phyloP scores from a whole-genome alignment of 345 rosid species.

The Gossypium stocksii region DNA sequence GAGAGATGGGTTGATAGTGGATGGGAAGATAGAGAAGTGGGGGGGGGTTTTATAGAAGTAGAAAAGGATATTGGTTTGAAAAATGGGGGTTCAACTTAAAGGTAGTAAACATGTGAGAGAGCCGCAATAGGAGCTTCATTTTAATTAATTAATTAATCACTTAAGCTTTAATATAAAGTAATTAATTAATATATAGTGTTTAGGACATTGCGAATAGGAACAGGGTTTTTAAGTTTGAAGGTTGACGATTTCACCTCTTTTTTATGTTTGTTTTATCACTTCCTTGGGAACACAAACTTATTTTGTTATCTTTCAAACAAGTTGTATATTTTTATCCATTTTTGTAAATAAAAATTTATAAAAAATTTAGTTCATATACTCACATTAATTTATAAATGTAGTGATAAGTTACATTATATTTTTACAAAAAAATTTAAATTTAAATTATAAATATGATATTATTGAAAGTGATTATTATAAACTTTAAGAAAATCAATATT shows the following conservation, averaged over 20 bases:
- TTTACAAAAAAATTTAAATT: too few relatives aligned
- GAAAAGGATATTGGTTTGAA: constrained; percentile 22
- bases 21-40: constrained; percentile 39
- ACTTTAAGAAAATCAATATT: too few relatives aligned
- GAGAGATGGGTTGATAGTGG: background rate
- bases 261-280: constrained; percentile 1
- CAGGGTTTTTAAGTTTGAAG: constrained; percentile 19
- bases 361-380: background rate
- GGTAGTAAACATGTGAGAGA: background rate
- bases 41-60: constrained; percentile 25
- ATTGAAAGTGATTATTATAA: too few relatives aligned
- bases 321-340: background rate
- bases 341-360: background rate
- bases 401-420: too few relatives aligned
- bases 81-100: background rate
- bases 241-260: constrained; percentile 41
- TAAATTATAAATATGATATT: too few relatives aligned
- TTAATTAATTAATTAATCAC: constrained; percentile 17
- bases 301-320: constrained; percentile 10
- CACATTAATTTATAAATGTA: too few relatives aligned
- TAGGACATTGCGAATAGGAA: constrained; percentile 11
- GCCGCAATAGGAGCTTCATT: constrained; percentile 35
- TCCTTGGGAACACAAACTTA: background rate
- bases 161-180: constrained; percentile 18
- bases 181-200: background rate